phyloP scores from a whole-genome alignment of 495 filamentous ascomycete genomes.

The Annulohypoxylon stygium region DNA sequence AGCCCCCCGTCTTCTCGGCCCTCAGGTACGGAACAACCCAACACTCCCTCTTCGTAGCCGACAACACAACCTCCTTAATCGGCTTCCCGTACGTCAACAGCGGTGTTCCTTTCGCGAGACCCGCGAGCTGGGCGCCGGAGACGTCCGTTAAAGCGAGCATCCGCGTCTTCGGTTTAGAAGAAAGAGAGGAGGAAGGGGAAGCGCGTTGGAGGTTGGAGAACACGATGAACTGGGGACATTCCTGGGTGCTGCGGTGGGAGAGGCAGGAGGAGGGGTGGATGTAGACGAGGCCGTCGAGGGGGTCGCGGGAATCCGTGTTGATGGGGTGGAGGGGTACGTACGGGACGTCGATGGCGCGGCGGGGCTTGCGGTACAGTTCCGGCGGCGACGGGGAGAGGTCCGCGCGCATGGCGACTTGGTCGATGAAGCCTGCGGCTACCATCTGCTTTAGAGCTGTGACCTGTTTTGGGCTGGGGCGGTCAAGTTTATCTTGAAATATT shows the following conservation, averaged over 20 bases:
- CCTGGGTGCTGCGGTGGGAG: conserved; percentile 74
- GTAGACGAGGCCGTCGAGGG: conserved; percentile 72
- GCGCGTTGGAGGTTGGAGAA: conserved; percentile 87
- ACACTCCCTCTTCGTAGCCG: conserved; percentile 72
- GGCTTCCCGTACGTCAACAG: conserved; percentile 90
- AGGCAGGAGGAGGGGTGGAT: conserved; percentile 87
- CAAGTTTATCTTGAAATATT: conserved; percentile 70
- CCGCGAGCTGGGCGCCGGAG: conserved; percentile 79
- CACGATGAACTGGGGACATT: conserved; percentile 85
- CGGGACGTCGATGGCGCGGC: conserved; percentile 86
- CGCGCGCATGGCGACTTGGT: conserved; percentile 93
- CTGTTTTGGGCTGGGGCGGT: conserved; percentile 77
- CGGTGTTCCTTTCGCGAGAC: conserved; percentile 86
- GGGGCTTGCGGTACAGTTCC: conserved; percentile 76
- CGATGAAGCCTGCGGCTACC: conserved; percentile 91
- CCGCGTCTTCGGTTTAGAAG: conserved; percentile 78
- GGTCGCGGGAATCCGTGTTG: conserved; percentile 52
- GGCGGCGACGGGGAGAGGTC: conserved; percentile 83
- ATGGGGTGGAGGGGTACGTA: conserved; percentile 89
- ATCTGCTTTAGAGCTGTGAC: conserved; percentile 89
- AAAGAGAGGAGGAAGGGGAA: conserved; percentile 52
- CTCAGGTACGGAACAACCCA: conserved; percentile 86
- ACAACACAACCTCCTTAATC: conserved; percentile 75
- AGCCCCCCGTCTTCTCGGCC: conserved; percentile 68
- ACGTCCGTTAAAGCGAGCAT: conserved; percentile 90